Evolutionary conservation across 306 rosid species (phyloP), one percentile per base, ranked within the genome.

Genomic region (Prunus armeniaca): DNA sequence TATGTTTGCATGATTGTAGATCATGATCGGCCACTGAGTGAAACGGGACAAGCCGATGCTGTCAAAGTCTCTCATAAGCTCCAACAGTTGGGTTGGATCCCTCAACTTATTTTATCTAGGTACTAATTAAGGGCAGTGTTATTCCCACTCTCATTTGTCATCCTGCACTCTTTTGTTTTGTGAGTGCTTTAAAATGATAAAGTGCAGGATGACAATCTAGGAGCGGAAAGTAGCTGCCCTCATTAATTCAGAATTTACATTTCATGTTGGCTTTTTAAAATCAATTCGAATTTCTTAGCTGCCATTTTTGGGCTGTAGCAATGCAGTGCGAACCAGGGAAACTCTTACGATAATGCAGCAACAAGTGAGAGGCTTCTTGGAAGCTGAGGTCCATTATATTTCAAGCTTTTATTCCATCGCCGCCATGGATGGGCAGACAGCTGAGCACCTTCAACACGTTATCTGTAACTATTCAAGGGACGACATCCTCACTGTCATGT

Each of bases 381-480:
- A 90, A 67, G 96, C 98, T 28, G 91, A 95, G 87, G 90, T 95
- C 76, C 92, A 80, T 84, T 92, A 86, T 82, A 73, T 95, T 80
- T 87, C 98, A 57, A 95, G 98, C 87, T 95, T 95, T 82, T 95
- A 95, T 87, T 92, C 97, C 12, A 87, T 95, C 77, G 97, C 98
- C 2, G 98, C 93, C 67, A 95, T 95, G 98, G 98, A 95, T 78
- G 98, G 98, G n/a, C 98, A 95, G 85, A 95, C 98, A 3, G 98
- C 98, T 9, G 95, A 89, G 83, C 98, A 95, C 82, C 94, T 95
- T 77, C 98, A 89, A 66, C 88, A 83, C 67, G 78, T 85, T 82
- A 89, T 95, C 78, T 86, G 93, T 83, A 85, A 46, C 81, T 89
- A 89, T 83, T 85, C 98, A 67, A 85, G 80, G 83, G 91, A 92